These are phyloP conservation scores for Bombardia bombarda DNA, from an alignment of 495 filamentous ascomycete species.

Conservation along the genomic window DNA sequence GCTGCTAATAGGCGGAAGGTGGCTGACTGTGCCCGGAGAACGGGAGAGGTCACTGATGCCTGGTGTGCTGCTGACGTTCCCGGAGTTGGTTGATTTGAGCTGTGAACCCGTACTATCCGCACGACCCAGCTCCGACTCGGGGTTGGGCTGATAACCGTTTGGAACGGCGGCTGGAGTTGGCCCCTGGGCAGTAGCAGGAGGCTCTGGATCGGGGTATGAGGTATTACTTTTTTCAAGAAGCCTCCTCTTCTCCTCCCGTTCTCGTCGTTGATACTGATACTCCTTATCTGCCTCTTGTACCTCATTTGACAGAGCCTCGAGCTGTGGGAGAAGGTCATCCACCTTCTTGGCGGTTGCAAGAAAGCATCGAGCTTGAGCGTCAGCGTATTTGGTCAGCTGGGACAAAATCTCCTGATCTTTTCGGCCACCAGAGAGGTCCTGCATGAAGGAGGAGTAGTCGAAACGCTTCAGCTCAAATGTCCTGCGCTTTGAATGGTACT, in stretches of 20 bases:
- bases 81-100: conserved; percentile 37
- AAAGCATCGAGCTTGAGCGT: conserved; percentile 79
- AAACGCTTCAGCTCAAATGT: conserved; percentile 97
- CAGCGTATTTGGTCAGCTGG: conserved; percentile 89
- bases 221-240: conserved; percentile 83
- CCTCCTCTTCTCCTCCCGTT: conserved; percentile 87
- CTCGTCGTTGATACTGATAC: conserved; percentile 85
- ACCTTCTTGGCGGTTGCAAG: conserved; percentile 77
- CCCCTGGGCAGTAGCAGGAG: conserved; percentile 21
- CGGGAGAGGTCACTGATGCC: conserved; percentile 28
- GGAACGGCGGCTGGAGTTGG: conserved; percentile 14
- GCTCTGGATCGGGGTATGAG: conserved; percentile 67
- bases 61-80: conserved; percentile 16
- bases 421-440: conserved; percentile 91
- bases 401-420: conserved; percentile 97
- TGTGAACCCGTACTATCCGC: conserved; percentile 67
- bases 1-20: conserved; percentile 31
- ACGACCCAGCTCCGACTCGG: conserved; percentile 59
- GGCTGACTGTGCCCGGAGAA: conserved; percentile 35
- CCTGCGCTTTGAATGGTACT: conserved; percentile 88
- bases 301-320: conserved; percentile 85
- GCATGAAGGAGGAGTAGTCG: conserved; percentile 99
- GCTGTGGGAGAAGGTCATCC: conserved; percentile 77
- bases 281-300: conserved; percentile 91
- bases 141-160: conserved; percentile 35